Percentiles rank a stretch among this genome's conserved stretches.
Conservation (phyloP, 331 rosid genomes). For the Rhamnella rubrinervis region DNA sequence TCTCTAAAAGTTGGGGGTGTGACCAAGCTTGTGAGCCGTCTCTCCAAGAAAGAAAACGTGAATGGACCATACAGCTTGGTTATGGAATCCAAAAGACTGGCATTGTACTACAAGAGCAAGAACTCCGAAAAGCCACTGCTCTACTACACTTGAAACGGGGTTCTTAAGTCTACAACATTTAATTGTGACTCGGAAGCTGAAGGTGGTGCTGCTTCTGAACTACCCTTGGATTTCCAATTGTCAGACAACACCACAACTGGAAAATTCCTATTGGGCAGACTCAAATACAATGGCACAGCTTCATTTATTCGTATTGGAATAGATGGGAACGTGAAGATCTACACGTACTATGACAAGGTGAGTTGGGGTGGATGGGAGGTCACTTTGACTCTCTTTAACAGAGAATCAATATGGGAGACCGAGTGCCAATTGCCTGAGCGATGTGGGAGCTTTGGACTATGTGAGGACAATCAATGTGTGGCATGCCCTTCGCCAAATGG, state of each 20-base stretch:
- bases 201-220: slow-evolving; percentile 21
- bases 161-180: slow-evolving; percentile 32
- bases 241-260: slow-evolving; percentile 14
- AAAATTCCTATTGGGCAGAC: slow-evolving; percentile 9
- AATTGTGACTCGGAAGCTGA: slow-evolving; percentile 18
- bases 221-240: slow-evolving; percentile 4
- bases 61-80: slow-evolving; percentile 57
- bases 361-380: slow-evolving; percentile 43
- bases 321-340: slow-evolving; percentile 48
- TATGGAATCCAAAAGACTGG: slow-evolving; percentile 48
- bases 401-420: slow-evolving; percentile 43
- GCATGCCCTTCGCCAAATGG: slow-evolving; percentile 52
- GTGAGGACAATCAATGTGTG: slow-evolving; percentile 61
- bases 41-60: slow-evolving; percentile 37
- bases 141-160: slow-evolving; percentile 45
- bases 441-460: slow-evolving; percentile 29
- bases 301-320: slow-evolving; percentile 42
- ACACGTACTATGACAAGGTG: slow-evolving; percentile 53
- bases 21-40: slow-evolving; percentile 50
- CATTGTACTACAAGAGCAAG: slow-evolving; percentile 46
- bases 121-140: slow-evolving; percentile 44
- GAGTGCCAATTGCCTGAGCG: too few relatives aligned
- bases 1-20: slow-evolving; percentile 5
- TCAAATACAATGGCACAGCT: too few relatives aligned
- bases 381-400: slow-evolving; percentile 44